Evolutionary conservation across 129 eudicot genomes (phyloP), one percentile per base, ranked within the genome.

Genomic region (Glebionis coronaria): DNA sequence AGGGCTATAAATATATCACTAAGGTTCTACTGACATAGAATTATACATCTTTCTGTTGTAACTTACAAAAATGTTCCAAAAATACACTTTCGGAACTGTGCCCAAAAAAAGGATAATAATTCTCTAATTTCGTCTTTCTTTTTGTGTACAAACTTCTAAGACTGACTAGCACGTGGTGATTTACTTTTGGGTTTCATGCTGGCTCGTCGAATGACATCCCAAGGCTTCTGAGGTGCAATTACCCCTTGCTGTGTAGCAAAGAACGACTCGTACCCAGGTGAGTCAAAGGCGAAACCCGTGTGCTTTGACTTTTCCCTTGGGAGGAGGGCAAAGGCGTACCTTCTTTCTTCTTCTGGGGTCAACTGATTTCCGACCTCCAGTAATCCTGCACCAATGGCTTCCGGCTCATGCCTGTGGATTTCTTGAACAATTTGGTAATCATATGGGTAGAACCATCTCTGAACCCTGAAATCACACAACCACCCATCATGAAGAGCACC

Each of bases 261-360:
- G 78, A 93, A 93, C 9, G 98, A 93, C 81, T 93, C 98, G 11
- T 93, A 93, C 35, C 98, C 98, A 0, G 98, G 98, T 1, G 98
- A 93, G 78, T 93, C 98, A 69, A 93, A 93, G 23, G 98, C 98
- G 50, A 93, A 93, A 56, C 98, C 98, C 1, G 98, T 93, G 79
- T 93, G 98, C 77, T 73, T 88, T 38, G 98, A 93, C 50, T 79
- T 84, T 77, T 88, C 86, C 15, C 88, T 67, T 9, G 98, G 98
- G 44, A 93, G 92, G 59, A 86, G 90, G 61, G 89, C 84, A 56
- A 93, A 47, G n/a, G 97, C 97, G 50, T 69, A 93, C 72, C 90
- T 86, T 71, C 98, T 79, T 63, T 83, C 97, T 67, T 93, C 95
- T 53, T 93, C 92, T 53, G 98, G 97, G 1, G 88, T 83, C 25